These are phyloP conservation scores for Penicillium sp. DNA, from an alignment of 2,329 filamentous ascomycete species.

Conservation along the genomic window DNA sequence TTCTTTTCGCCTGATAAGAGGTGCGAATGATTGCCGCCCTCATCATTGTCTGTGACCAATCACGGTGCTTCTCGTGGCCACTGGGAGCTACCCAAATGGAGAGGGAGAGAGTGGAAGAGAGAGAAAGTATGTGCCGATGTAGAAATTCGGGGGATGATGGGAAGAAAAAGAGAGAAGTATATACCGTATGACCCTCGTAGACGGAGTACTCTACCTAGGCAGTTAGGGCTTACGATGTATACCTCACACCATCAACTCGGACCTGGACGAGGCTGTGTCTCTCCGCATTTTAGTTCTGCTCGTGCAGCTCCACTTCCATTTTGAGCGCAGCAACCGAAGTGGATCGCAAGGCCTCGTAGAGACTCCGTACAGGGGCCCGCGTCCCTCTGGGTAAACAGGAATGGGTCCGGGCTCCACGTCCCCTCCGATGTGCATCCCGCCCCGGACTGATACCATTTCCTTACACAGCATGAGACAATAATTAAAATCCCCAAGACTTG, in stretches of 20 bases:
- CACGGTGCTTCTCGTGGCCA: constrained; percentile 19
- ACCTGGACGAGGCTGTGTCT: not conserved
- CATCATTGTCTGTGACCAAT: constrained; percentile 21
- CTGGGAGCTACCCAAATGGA: not conserved
- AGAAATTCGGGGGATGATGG: no score
- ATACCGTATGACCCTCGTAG: no score
- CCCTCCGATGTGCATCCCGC: not conserved
- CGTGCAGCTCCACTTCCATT: constrained; percentile 11
- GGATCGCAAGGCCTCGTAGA: not conserved
- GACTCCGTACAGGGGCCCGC: no score
- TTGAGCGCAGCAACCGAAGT: constrained; percentile 13
- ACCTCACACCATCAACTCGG: no score
- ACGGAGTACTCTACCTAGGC: no score
- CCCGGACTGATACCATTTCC: no score
- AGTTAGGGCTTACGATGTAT: no score
- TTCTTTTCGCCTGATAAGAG: constrained; percentile 16
- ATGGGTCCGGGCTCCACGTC: not conserved
- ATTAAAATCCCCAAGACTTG: constrained; percentile 1
- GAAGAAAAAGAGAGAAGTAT: no score
- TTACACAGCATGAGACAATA: no score
- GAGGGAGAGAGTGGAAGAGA: no score
- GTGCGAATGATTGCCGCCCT: constrained; percentile 22
- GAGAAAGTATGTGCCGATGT: no score
- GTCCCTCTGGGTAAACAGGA: no score
- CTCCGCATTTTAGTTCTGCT: constrained; percentile 18